Conservation (phyloP, 2,329 filamentous ascomycete genomes). For the Pseudogymnoascus sp. region DNA sequence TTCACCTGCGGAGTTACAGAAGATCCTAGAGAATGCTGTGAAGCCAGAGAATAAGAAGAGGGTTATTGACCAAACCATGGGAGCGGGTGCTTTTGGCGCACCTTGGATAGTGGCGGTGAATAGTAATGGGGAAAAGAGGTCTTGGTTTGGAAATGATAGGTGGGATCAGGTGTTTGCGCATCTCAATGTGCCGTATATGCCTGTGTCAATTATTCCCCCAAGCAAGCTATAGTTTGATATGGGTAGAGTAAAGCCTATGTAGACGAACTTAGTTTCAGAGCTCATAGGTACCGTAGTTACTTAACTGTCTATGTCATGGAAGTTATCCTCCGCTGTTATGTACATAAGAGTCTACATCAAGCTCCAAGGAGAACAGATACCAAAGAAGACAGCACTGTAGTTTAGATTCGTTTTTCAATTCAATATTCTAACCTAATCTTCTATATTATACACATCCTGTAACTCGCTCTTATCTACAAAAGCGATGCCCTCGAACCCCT, state of each 20-base stretch:
- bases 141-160: constrained; percentile 21
- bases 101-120: constrained; percentile 19
- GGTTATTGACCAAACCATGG: constrained; percentile 16
- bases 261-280: not conserved
- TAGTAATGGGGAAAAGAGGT: constrained; percentile 13
- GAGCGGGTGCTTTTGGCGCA: constrained; percentile 18
- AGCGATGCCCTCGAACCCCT: too few relatives aligned
- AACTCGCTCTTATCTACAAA: not conserved
- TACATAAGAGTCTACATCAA: not conserved
- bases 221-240: not conserved
- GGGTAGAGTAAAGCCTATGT: not conserved
- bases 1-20: constrained; percentile 11
- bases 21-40: constrained; percentile 16
- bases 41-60: constrained; percentile 18
- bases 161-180: constrained; percentile 20
- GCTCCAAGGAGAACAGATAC: not conserved
- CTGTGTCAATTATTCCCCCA: constrained; percentile 12
- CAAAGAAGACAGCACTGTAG: not conserved
- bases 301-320: not conserved
- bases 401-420: not conserved
- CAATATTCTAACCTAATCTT: not conserved
- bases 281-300: not conserved
- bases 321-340: not conserved
- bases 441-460: not conserved
- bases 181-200: constrained; percentile 17